phyloP scores from a whole-genome alignment of 371 early-diverging fungal species.

The Nematocida ironsii region DNA sequence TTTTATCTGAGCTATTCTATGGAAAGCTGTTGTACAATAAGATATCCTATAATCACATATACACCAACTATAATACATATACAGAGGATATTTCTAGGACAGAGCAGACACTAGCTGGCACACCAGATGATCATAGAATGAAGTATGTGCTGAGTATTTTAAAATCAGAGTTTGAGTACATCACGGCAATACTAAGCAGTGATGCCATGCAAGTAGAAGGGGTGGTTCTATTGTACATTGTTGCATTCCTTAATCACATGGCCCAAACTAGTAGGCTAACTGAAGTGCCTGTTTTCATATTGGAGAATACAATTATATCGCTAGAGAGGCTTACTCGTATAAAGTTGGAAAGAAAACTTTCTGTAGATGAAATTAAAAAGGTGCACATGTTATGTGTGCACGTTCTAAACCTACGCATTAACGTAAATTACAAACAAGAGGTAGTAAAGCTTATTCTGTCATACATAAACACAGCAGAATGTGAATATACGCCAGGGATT shows the following conservation, averaged over 20 bases:
- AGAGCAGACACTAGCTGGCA: neutral
- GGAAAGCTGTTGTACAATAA: constrained; percentile 47
- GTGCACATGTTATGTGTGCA: neutral
- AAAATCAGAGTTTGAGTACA: constrained; percentile 17
- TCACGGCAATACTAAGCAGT: neutral
- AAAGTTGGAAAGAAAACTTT: neutral
- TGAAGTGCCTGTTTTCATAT: constrained; percentile 1
- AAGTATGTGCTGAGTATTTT: neutral
- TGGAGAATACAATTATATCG: neutral
- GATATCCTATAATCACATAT: constrained; percentile 5
- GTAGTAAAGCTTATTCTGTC: constrained; percentile 3
- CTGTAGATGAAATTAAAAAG: neutral
- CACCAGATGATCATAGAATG: neutral
- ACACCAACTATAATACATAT: neutral
- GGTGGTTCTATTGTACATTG: neutral
- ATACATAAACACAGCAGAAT: constrained; percentile 11
- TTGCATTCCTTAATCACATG: neutral
- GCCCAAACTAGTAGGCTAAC: neutral
- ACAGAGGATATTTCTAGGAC: neutral
- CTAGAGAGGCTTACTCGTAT: constrained; percentile 2
- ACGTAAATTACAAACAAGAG: constrained; percentile 56
- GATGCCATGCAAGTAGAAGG: neutral
- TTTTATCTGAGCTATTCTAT: constrained; percentile 40
- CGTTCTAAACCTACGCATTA: neutral
- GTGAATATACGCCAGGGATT: neutral